Conservation (phyloP, 2,329 filamentous ascomycete species). For the Alternaria burnsii region DNA sequence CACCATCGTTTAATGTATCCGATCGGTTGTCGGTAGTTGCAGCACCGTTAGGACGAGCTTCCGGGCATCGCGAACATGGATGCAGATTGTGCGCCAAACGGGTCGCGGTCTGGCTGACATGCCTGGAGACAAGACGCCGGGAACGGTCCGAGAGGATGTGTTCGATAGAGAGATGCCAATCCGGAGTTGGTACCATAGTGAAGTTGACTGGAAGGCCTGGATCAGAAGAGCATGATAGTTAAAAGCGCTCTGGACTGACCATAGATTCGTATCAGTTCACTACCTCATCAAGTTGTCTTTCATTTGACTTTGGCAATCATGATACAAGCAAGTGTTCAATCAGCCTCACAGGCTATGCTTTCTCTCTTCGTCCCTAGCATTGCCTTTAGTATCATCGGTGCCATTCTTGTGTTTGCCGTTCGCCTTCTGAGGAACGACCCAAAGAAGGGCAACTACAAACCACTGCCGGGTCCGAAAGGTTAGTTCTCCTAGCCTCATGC, state of each 20-base stretch:
- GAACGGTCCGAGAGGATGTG: not conserved
- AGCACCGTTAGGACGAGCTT: not conserved
- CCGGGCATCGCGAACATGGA: not conserved
- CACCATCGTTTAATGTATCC: not conserved
- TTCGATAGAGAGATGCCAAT: not conserved
- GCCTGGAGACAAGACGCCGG: not conserved
- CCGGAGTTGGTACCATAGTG: not conserved
- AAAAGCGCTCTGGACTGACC: not conserved
- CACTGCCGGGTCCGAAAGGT: slow-evolving; percentile 5
- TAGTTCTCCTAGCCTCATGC: not conserved
- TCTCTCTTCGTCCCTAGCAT: slow-evolving; percentile 1
- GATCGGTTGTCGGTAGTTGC: not conserved
- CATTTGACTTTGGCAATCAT: not conserved
- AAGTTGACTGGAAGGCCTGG: not conserved
- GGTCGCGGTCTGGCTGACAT: not conserved
- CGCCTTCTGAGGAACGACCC: slow-evolving; percentile 1
- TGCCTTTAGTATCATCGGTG: slow-evolving; percentile 5
- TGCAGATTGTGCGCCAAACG: not conserved
- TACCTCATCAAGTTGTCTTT: not conserved
- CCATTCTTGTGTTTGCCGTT: slow-evolving; percentile 3
- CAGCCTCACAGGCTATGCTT: slow-evolving; percentile 4
- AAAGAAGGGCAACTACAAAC: slow-evolving; percentile 5
- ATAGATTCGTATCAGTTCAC: not conserved
- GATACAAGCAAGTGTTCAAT: not conserved
- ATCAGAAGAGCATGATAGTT: not conserved